These are phyloP conservation scores for Cyberlindnera nakhonratchasimensis DNA, from an alignment of 805 yeast species.

Conservation along the genomic window DNA sequence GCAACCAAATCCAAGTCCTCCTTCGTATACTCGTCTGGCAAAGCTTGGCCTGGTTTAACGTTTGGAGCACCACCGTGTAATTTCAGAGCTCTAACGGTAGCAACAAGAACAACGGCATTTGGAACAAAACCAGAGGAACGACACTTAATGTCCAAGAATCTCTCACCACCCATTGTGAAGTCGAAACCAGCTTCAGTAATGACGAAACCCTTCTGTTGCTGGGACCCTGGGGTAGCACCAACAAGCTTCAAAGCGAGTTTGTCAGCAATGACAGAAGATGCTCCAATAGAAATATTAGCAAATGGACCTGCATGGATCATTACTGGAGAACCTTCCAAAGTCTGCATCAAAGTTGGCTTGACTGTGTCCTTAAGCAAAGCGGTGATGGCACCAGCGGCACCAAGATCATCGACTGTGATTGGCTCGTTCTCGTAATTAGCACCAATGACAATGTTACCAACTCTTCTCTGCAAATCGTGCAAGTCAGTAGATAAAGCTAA, in stretches of 20 bases:
- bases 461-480: slow-evolving; percentile 67
- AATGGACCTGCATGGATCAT: slow-evolving; percentile 88
- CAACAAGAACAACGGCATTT: slow-evolving; percentile 75
- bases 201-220: slow-evolving; percentile 65
- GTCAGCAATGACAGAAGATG: slow-evolving; percentile 80
- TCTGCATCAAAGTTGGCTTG: slow-evolving; percentile 84
- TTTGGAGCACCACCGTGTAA: slow-evolving; percentile 89
- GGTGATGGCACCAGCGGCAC: slow-evolving; percentile 83
- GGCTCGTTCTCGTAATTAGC: slow-evolving; percentile 66
- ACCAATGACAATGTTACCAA: slow-evolving; percentile 75
- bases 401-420: slow-evolving; percentile 77
- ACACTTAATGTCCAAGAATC: slow-evolving; percentile 79
- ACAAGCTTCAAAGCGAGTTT: slow-evolving; percentile 76
- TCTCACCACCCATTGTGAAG: slow-evolving; percentile 90
- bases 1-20: slow-evolving; percentile 69
- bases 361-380: slow-evolving; percentile 79
- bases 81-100: slow-evolving; percentile 80
- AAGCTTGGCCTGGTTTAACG: slow-evolving; percentile 78
- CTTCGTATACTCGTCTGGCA: slow-evolving; percentile 67
- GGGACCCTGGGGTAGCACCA: slow-evolving; percentile 45
- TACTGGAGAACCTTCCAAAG: slow-evolving; percentile 85
- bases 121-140: slow-evolving; percentile 78
- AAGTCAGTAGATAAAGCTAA: slow-evolving; percentile 70
- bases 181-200: slow-evolving; percentile 89
- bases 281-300: slow-evolving; percentile 85